Conservation (phyloP, 1,284 basidiomycete species). For the Moesziomyces aphidis region DNA sequence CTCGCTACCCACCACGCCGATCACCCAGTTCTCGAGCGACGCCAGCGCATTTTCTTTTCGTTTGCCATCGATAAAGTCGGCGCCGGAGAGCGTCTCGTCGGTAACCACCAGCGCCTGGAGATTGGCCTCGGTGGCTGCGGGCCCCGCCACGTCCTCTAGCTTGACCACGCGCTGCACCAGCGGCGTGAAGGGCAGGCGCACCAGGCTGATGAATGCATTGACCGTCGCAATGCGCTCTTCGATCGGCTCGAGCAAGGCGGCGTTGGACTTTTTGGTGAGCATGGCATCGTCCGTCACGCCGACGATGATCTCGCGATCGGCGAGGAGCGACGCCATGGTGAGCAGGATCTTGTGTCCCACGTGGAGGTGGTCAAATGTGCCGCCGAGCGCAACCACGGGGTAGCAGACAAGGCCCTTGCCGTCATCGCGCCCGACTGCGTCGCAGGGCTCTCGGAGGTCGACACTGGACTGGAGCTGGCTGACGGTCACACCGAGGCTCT, state of each 20-base stretch:
- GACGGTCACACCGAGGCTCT: conserved; percentile 4
- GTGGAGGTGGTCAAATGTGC: conserved; percentile 97
- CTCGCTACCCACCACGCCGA: conserved; percentile 58
- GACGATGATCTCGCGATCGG: conserved; percentile 82
- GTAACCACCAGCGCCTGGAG: conserved; percentile 62
- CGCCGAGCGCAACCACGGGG: conserved; percentile 72
- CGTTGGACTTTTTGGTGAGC: conserved; percentile 80
- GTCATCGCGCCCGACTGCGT: conserved; percentile 27
- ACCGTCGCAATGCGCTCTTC: conserved; percentile 61
- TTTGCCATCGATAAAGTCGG: conserved; percentile 51
- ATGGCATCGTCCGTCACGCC: conserved; percentile 84
- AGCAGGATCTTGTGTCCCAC: conserved; percentile 97
- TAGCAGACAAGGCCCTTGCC: conserved; percentile 28
- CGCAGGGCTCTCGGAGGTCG: conserved; percentile 2
- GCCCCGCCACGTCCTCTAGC: conserved; percentile 62
- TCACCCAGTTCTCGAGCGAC: conserved; percentile 50
- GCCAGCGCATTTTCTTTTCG: conserved; percentile 49
- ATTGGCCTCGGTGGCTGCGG: conserved; percentile 58
- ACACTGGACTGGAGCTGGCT: conserved; percentile 9
- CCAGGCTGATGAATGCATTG: conserved; percentile 52
- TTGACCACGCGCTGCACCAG: conserved; percentile 52
- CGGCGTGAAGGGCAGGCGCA: conserved; percentile 27
- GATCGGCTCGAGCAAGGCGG: conserved; percentile 78
- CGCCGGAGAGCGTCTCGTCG: conserved; percentile 63
- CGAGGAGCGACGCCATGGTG: conserved; percentile 87